These are phyloP conservation scores for Orbilia oligospora DNA, from an alignment of 2,329 filamentous ascomycete genomes.

Conservation along the genomic window DNA sequence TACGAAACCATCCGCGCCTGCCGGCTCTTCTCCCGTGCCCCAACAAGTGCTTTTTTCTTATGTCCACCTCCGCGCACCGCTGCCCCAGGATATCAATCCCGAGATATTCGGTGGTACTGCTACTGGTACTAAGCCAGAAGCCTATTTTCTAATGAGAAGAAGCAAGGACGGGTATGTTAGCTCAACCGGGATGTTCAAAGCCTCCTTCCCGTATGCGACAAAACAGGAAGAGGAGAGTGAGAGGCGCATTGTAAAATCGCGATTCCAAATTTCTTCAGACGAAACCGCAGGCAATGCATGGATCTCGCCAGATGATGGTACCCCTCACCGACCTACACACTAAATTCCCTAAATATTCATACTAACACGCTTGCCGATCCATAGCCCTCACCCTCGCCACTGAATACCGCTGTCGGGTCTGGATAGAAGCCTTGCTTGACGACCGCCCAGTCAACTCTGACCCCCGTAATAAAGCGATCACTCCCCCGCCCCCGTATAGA, in stretches of 20 bases:
- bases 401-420: conserved; percentile 81
- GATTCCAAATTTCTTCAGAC: conserved; percentile 82
- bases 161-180: conserved; percentile 87
- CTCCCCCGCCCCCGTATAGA: conserved; percentile 78
- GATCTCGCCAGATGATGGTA: conserved; percentile 84
- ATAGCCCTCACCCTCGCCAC: conserved; percentile 85
- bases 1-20: conserved; percentile 68
- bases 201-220: conserved; percentile 84
- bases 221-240: conserved; percentile 80
- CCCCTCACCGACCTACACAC: conserved; percentile 54
- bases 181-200: conserved; percentile 93
- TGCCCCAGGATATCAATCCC: conserved; percentile 79
- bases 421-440: conserved; percentile 94
- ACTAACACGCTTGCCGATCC: conserved; percentile 17
- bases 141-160: conserved; percentile 96
- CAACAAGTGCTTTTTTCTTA: conserved; percentile 88
- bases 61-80: conserved; percentile 90
- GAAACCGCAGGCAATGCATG: conserved; percentile 92
- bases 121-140: conserved; percentile 76
- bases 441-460: conserved; percentile 77
- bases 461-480: conserved; percentile 80
- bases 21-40: conserved; percentile 73
- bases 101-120: conserved; percentile 81
- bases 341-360: conserved; percentile 51
- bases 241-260: conserved; percentile 84